Percentiles rank a stretch among this genome's conserved stretches.
Evolutionary conservation across 768 basidiomycete species (phyloP).

Genomic region (Trametes maxima): DNA sequence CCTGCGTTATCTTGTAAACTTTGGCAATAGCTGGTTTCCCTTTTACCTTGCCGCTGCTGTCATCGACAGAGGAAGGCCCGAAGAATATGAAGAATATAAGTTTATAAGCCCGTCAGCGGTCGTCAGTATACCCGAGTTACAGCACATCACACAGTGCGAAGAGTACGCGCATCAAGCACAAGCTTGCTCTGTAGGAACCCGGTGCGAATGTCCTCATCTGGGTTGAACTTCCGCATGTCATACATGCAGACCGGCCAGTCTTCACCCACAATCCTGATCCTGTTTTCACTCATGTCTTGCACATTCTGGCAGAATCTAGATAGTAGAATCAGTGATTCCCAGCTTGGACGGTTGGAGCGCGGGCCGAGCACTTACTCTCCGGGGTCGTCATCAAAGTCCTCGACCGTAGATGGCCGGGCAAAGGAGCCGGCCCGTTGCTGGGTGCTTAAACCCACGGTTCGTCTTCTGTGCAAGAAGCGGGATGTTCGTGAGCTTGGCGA

Average conservation of each 20-base stretch:
- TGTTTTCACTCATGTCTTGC: neutral
- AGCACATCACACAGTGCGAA: neutral
- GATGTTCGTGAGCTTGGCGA: neutral
- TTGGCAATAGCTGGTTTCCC: neutral
- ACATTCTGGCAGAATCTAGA: neutral
- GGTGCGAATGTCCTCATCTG: neutral
- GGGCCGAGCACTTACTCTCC: neutral
- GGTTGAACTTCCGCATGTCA: neutral
- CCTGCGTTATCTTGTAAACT: neutral
- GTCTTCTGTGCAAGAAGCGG: neutral
- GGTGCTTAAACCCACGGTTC: neutral
- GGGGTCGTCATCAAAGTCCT: neutral
- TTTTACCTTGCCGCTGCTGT: neutral
- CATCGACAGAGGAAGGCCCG: neutral
- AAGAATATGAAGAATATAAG: neutral
- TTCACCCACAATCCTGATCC: neutral
- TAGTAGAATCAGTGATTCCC: neutral
- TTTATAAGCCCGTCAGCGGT: neutral
- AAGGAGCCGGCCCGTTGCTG: neutral
- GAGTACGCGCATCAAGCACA: neutral
- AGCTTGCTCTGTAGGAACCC: neutral
- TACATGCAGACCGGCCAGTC: neutral
- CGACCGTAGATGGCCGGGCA: neutral
- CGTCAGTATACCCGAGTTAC: no score
- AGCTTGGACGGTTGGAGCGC: neutral